phyloP scores from a whole-genome alignment of 2,329 filamentous ascomycete genomes.

The Trichoderma sp. region DNA sequence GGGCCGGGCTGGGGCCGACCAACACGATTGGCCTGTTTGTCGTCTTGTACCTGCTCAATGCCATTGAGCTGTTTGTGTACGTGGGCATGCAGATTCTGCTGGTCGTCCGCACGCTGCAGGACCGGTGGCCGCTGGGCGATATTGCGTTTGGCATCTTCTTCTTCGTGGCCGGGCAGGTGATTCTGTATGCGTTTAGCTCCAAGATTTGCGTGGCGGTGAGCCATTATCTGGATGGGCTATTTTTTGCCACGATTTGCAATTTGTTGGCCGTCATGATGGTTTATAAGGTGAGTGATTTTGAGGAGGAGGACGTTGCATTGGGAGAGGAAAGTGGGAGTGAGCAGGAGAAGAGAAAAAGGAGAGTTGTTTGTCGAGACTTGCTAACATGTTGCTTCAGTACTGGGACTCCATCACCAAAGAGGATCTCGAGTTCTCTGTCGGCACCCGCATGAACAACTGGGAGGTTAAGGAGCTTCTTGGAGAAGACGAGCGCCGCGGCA shows the following conservation, averaged over 20 bases:
- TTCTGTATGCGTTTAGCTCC: conserved; percentile 86
- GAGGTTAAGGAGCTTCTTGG: conserved; percentile 90
- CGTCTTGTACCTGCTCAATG: conserved; percentile 88
- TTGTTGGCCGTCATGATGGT: conserved; percentile 98
- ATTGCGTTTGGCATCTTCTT: conserved; percentile 89
- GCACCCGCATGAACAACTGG: conserved; percentile 95
- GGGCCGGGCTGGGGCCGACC: conserved; percentile 80
- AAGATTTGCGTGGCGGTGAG: conserved; percentile 80
- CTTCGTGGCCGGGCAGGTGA: conserved; percentile 87
- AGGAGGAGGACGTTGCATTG: too few relatives aligned
- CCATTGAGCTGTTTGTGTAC: conserved; percentile 82
- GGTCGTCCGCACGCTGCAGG: conserved; percentile 85
- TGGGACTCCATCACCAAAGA: conserved; percentile 99
- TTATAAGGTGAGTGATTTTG: conserved; percentile 80
- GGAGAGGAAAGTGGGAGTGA: too few relatives aligned
- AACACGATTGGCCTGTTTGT: conserved; percentile 90
- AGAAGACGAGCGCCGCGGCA: conserved; percentile 75
- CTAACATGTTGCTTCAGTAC: conserved; percentile 62
- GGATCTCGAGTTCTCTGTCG: conserved; percentile 97
- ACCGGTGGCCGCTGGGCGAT: conserved; percentile 92
- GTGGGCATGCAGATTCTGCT: conserved; percentile 84
- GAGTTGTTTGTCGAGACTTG: neutral
- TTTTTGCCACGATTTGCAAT: conserved; percentile 94
- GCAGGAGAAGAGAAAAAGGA: conserved; percentile 28
- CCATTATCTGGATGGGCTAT: conserved; percentile 92